Conservation (phyloP, 1,284 basidiomycete genomes). For the Schizophyllum commune region DNA sequence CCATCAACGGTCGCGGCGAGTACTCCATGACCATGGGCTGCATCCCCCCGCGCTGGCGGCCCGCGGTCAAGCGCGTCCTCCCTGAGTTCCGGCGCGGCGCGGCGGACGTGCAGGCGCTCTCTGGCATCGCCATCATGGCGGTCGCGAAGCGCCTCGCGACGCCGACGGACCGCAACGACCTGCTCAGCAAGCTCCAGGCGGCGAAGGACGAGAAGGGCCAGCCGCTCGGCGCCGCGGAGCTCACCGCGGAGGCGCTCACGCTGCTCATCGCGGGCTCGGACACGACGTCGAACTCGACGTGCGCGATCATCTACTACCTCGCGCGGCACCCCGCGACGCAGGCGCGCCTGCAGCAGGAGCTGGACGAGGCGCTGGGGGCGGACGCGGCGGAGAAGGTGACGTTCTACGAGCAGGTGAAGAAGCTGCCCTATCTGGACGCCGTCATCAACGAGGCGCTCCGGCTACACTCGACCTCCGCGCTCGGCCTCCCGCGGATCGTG, state of each 20-base stretch:
- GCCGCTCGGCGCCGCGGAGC: slow-evolving; percentile 69
- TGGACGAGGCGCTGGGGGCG: slow-evolving; percentile 65
- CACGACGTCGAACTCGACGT: slow-evolving; percentile 81
- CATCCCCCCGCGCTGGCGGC: slow-evolving; percentile 67
- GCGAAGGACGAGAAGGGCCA: slow-evolving; percentile 76
- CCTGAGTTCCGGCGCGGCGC: slow-evolving; percentile 76
- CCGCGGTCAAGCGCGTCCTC: slow-evolving; percentile 44
- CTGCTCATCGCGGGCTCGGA: slow-evolving; percentile 83
- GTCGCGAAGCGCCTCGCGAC: slow-evolving; percentile 67
- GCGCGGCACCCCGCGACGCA: slow-evolving; percentile 61
- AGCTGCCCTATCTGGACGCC: slow-evolving; percentile 68
- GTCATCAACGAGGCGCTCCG: slow-evolving; percentile 81
- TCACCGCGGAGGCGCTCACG: slow-evolving; percentile 83
- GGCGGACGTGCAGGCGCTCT: slow-evolving; percentile 64
- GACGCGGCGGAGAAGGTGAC: slow-evolving; percentile 45
- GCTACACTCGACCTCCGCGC: slow-evolving; percentile 70
- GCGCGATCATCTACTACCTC: slow-evolving; percentile 81
- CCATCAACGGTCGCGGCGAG: slow-evolving; percentile 87
- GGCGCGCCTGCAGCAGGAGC: slow-evolving; percentile 68
- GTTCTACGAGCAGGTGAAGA: slow-evolving; percentile 57
- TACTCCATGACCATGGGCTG: slow-evolving; percentile 81
- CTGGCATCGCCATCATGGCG: slow-evolving; percentile 77
- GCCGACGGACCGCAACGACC: slow-evolving; percentile 64
- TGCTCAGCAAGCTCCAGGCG: slow-evolving; percentile 73
- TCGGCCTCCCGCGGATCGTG: slow-evolving; percentile 76